Evolutionary conservation across 257 asterid species (phyloP).

Genomic region (Solanum stenotomum): DNA sequence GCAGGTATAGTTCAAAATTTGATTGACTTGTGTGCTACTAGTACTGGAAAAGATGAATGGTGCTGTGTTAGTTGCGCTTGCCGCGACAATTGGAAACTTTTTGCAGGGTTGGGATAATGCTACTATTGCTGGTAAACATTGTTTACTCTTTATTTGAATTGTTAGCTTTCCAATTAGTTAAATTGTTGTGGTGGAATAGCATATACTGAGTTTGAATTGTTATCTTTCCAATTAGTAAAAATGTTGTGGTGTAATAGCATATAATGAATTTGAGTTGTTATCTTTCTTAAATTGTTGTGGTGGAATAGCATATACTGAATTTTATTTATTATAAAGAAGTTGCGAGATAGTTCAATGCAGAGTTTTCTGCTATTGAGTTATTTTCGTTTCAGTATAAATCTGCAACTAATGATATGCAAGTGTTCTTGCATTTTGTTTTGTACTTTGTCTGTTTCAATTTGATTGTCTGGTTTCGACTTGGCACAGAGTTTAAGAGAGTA

Average conservation of each 20-base stretch:
- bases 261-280: not conserved
- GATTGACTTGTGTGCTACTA: constrained; percentile 9
- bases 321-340: not conserved
- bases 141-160: not conserved
- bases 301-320: not conserved
- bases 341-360: not conserved
- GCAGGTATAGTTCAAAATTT: constrained; percentile 9
- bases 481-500: not conserved
- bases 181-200: not conserved
- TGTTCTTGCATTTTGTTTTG: not conserved
- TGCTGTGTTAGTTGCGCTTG: constrained; percentile 68
- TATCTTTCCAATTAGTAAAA: not conserved
- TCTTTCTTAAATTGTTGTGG: not conserved
- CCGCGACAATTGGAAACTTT: constrained; percentile 68
- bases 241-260: not conserved
- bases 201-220: not conserved
- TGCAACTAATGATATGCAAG: not conserved
- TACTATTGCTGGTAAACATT: constrained; percentile 59
- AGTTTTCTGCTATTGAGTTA: not conserved
- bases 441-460: not conserved
- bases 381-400: not conserved
- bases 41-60: constrained; percentile 43
- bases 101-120: constrained; percentile 95
- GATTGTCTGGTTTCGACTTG: not conserved
- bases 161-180: not conserved